phyloP scores from a whole-genome alignment of 2,329 filamentous ascomycete species.

The Scedosporium minutisporum region DNA sequence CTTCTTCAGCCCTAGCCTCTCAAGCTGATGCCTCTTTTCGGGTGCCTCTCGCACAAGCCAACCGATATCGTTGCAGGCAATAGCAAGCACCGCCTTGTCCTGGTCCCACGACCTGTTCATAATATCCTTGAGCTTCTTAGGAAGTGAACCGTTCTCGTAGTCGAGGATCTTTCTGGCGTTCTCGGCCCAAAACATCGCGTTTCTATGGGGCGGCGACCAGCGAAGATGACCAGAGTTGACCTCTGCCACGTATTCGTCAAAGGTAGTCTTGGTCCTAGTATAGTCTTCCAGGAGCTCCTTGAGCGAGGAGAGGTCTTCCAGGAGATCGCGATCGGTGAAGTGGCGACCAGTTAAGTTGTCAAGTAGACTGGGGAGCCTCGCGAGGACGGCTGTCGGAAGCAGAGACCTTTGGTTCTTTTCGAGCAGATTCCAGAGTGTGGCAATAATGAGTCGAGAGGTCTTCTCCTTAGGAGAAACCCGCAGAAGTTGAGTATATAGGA shows the following conservation, averaged over 20 bases:
- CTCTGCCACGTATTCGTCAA: constrained; percentile 85
- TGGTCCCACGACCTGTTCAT: constrained; percentile 64
- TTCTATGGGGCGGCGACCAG: constrained; percentile 88
- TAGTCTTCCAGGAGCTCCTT: constrained; percentile 58
- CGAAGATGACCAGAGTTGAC: constrained; percentile 77
- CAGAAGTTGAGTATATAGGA: constrained; percentile 85
- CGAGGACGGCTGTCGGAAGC: constrained; percentile 78
- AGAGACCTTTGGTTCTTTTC: constrained; percentile 57
- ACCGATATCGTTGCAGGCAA: constrained; percentile 90
- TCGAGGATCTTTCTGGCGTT: constrained; percentile 84
- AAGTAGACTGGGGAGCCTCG: constrained; percentile 63
- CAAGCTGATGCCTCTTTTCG: constrained; percentile 68
- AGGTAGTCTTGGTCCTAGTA: constrained; percentile 62
- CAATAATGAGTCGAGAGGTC: constrained; percentile 83
- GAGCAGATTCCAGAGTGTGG: constrained; percentile 82
- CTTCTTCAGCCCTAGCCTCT: constrained; percentile 76
- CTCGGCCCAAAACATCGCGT: constrained; percentile 80
- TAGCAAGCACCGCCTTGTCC: constrained; percentile 80
- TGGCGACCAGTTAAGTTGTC: constrained; percentile 54
- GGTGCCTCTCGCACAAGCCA: constrained; percentile 80
- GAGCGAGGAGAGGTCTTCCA: constrained; percentile 51
- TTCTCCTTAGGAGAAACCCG: constrained; percentile 95
- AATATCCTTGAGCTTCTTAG: constrained; percentile 76
- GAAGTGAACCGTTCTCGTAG: constrained; percentile 67
- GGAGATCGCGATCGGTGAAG: constrained; percentile 53